Evolutionary conservation across 176 grass and related monocot species (phyloP).

Genomic region (Lolium multiflorum): DNA sequence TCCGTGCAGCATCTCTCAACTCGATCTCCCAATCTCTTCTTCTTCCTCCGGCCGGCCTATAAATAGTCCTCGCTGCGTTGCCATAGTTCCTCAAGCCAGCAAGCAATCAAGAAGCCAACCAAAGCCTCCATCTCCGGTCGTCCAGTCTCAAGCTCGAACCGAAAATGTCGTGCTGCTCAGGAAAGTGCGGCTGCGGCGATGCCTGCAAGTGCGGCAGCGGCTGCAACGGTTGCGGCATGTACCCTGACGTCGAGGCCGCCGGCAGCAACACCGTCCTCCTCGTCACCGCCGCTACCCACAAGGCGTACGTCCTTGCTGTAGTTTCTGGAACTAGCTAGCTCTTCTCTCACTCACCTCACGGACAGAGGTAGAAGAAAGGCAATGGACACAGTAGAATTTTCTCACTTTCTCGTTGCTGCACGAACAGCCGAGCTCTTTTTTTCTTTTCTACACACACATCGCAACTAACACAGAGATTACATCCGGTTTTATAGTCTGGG

Average conservation of each 20-base stretch:
- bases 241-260: constrained; percentile 38
- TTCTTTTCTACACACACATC: too few relatives aligned
- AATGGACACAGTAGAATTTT: too few relatives aligned
- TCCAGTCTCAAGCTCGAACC: background rate
- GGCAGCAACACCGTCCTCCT: constrained; percentile 25
- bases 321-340: too few relatives aligned
- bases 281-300: background rate
- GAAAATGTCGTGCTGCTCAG: constrained; percentile 67
- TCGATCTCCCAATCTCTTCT: background rate
- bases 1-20: background rate
- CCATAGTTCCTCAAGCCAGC: constrained; percentile 40
- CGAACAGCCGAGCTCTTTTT: too few relatives aligned
- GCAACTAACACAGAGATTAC: too few relatives aligned
- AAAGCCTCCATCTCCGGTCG: background rate
- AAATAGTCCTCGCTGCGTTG: background rate
- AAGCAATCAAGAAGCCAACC: constrained; percentile 3
- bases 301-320: constrained; percentile 45
- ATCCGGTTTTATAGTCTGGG: too few relatives aligned
- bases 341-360: too few relatives aligned
- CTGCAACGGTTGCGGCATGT: constrained; percentile 64
- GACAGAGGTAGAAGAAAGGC: too few relatives aligned
- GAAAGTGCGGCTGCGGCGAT: constrained; percentile 56
- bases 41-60: constrained; percentile 26
- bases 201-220: constrained; percentile 57
- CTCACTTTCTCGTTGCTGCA: too few relatives aligned